Conservation (phyloP, 495 filamentous ascomycete species). For the Parathielavia appendiculata region DNA sequence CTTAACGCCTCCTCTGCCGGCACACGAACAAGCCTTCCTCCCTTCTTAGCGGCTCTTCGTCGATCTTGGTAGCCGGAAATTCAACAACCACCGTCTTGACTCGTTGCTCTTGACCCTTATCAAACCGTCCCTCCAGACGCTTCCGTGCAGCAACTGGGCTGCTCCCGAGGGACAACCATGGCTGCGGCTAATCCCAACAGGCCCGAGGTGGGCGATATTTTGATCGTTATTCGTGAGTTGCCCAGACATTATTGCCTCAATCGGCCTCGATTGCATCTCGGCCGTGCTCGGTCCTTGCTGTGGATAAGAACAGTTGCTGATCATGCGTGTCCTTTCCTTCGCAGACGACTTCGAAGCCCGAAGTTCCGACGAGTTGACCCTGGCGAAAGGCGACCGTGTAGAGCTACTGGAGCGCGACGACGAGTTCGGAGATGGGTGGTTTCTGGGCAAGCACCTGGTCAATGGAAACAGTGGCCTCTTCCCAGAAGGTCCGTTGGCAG, state of each 20-base stretch:
- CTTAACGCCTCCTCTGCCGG: neutral
- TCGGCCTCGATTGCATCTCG: neutral
- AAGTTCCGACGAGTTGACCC: slow-evolving; percentile 84
- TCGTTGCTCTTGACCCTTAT: neutral
- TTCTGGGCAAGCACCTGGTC: slow-evolving; percentile 72
- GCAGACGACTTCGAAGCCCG: slow-evolving; percentile 84
- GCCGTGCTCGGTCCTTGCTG: neutral
- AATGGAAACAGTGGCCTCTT: slow-evolving; percentile 79
- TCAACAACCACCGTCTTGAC: slow-evolving; percentile 3
- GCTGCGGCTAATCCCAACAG: slow-evolving; percentile 40
- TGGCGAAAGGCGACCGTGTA: slow-evolving; percentile 83
- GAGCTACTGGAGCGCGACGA: slow-evolving; percentile 92
- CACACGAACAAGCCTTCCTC: slow-evolving; percentile 8
- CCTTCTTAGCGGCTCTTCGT: neutral
- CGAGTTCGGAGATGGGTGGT: slow-evolving; percentile 98
- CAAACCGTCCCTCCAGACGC: slow-evolving; percentile 15
- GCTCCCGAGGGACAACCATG: slow-evolving; percentile 34
- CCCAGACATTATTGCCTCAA: neutral
- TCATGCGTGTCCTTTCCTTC: slow-evolving; percentile 1
- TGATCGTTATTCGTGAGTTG: slow-evolving; percentile 74
- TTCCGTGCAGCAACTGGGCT: slow-evolving; percentile 21
- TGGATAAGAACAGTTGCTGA: slow-evolving; percentile 16
- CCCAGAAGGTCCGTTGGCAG: slow-evolving; percentile 65
- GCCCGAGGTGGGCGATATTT: slow-evolving; percentile 61
- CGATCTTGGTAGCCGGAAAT: neutral